Evolutionary conservation across 1,139 yeast species (phyloP).

Genomic region (Taiozyma sp.): DNA sequence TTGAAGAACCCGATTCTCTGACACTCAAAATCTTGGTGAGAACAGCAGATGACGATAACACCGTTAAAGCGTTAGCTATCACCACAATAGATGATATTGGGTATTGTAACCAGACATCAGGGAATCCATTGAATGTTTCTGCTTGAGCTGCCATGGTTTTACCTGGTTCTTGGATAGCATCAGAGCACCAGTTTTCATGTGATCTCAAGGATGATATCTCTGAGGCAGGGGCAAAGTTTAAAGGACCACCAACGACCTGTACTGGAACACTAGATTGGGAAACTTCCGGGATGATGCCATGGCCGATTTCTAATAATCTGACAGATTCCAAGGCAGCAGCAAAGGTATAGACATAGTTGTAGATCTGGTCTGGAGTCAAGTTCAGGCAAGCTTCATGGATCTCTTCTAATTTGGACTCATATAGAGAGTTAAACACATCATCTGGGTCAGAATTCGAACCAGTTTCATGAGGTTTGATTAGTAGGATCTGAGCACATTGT

Average conservation of each 20-base stretch:
- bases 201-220: constrained; percentile 17
- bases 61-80: constrained; percentile 23
- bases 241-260: constrained; percentile 25
- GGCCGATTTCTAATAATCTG: constrained; percentile 17
- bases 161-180: constrained; percentile 21
- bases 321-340: constrained; percentile 19
- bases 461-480: constrained; percentile 27
- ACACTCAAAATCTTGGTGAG: constrained; percentile 14
- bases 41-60: constrained; percentile 18
- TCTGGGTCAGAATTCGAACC: constrained; percentile 19
- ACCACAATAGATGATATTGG: constrained; percentile 28
- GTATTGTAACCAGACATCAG: constrained; percentile 40
- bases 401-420: constrained; percentile 22
- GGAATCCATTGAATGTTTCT: constrained; percentile 20
- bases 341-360: constrained; percentile 15
- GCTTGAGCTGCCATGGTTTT: constrained; percentile 18
- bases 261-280: constrained; percentile 10
- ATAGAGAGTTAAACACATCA: constrained; percentile 22
- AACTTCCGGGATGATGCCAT: constrained; percentile 20
- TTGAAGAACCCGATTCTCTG: constrained; percentile 5
- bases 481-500: constrained; percentile 23
- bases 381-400: constrained; percentile 13
- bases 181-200: constrained; percentile 27
- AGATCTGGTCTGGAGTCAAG: constrained; percentile 12
- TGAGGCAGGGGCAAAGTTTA: constrained; percentile 19